A percentile compares a stretch with the other conserved stretches of the same genome.
phyloP scores from a whole-genome alignment of 1,139 yeast genomes.

The Sugiyamaella grinbergsii region DNA sequence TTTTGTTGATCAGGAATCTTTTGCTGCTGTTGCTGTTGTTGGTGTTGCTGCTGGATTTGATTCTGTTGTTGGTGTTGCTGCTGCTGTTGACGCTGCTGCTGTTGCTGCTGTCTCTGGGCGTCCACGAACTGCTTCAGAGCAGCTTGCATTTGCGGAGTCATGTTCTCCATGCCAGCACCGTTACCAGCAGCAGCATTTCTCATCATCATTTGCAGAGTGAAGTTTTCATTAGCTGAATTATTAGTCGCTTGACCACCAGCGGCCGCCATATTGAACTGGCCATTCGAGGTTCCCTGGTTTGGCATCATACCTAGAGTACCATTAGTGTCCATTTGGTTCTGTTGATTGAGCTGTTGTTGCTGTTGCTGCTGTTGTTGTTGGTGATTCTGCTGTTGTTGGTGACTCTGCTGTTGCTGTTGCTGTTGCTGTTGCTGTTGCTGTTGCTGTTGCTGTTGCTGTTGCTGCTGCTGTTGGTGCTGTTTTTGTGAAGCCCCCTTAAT shows the following conservation, averaged over 20 bases:
- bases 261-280: conserved; percentile 9
- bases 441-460: conserved; percentile 17
- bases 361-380: neutral
- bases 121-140: conserved; percentile 23
- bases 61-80: conserved; percentile 24
- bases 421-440: conserved; percentile 20
- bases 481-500: conserved; percentile 32
- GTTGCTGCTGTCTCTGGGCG: conserved; percentile 23
- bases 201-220: conserved; percentile 17
- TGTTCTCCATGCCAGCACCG: conserved; percentile 16
- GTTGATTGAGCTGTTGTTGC: conserved; percentile 1
- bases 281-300: conserved; percentile 3
- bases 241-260: neutral
- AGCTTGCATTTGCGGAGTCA: conserved; percentile 21
- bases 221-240: conserved; percentile 2
- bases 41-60: conserved; percentile 22
- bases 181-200: conserved; percentile 15
- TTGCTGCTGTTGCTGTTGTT: conserved; percentile 24
- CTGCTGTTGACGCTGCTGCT: conserved; percentile 27
- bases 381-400: conserved; percentile 9
- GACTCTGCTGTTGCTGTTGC: conserved; percentile 18
- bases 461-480: conserved; percentile 14
- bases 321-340: conserved; percentile 9
- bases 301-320: conserved; percentile 13
- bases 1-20: conserved; percentile 7